Evolutionary conservation across 2,329 filamentous ascomycete genomes (phyloP).

Genomic region (Albifimbria verrucaria): DNA sequence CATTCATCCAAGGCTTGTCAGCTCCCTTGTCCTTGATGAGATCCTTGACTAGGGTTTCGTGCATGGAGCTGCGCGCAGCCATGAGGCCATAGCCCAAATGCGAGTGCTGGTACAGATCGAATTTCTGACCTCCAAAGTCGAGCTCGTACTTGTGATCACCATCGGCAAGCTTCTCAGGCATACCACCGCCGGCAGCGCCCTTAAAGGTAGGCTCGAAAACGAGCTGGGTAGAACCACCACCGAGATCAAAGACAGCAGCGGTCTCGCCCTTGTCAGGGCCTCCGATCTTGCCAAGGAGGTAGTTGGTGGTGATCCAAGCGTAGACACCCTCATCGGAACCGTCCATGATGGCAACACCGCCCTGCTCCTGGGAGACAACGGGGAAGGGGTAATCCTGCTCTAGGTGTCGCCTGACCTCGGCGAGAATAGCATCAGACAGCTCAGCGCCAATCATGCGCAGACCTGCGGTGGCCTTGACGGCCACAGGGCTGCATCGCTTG

Average conservation of each 20-base stretch:
- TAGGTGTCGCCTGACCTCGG: slow-evolving; percentile 77
- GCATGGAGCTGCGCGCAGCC: slow-evolving; percentile 85
- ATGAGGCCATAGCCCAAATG: slow-evolving; percentile 96
- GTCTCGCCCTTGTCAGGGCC: slow-evolving; percentile 86
- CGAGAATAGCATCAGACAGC: slow-evolving; percentile 78
- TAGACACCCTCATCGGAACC: slow-evolving; percentile 96
- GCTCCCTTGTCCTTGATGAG: slow-evolving; percentile 61
- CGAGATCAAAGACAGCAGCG: slow-evolving; percentile 92
- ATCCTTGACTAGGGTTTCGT: slow-evolving; percentile 70
- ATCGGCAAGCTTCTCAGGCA: slow-evolving; percentile 79
- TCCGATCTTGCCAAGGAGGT: slow-evolving; percentile 95
- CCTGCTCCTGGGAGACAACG: slow-evolving; percentile 78
- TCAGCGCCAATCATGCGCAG: slow-evolving; percentile 81
- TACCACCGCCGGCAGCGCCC: slow-evolving; percentile 65
- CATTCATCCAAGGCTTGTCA: slow-evolving; percentile 64
- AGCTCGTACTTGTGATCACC: slow-evolving; percentile 97
- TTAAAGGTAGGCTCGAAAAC: slow-evolving; percentile 97
- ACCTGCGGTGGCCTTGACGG: slow-evolving; percentile 97
- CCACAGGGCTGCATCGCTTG: slow-evolving; percentile 87
- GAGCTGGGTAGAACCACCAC: slow-evolving; percentile 95
- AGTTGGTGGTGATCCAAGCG: slow-evolving; percentile 99
- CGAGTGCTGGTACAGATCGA: slow-evolving; percentile 95
- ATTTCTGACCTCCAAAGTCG: slow-evolving; percentile 83
- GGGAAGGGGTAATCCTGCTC: slow-evolving; percentile 94
- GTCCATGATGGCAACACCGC: slow-evolving; percentile 95